A percentile compares a stretch with the other conserved stretches of the same genome.
Conservation (phyloP, 768 basidiomycete genomes). For the Leccinellum albellum region DNA sequence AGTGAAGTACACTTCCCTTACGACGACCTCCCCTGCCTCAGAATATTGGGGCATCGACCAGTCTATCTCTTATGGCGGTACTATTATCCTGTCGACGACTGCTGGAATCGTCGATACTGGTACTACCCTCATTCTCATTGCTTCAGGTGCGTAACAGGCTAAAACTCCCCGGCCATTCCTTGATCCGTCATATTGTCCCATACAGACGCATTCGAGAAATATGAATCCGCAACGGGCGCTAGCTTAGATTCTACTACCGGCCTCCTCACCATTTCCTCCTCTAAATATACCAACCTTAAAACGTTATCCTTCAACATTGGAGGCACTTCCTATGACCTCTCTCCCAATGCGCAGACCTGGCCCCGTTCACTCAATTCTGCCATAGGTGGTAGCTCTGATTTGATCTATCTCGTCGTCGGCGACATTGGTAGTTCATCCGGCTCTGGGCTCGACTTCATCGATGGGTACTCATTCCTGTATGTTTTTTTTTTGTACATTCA, state of each 20-base stretch:
- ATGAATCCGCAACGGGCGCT: constrained; percentile 27
- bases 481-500: not conserved
- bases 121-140: constrained; percentile 25
- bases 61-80: not conserved
- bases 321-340: constrained; percentile 15
- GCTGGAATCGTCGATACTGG: constrained; percentile 26
- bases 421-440: constrained; percentile 18
- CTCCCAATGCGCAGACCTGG: constrained; percentile 33
- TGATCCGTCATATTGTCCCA: constrained; percentile 10
- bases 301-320: constrained; percentile 28
- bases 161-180: not conserved
- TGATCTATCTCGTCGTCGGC: constrained; percentile 30
- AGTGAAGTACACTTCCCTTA: constrained; percentile 23
- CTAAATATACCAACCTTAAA: constrained; percentile 25
- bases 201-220: constrained; percentile 26
- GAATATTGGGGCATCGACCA: constrained; percentile 30
- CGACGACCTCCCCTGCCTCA: constrained; percentile 24
- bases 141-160: constrained; percentile 12
- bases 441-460: constrained; percentile 22
- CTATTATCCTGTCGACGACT: not conserved
- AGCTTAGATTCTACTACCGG: constrained; percentile 26
- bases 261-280: constrained; percentile 25
- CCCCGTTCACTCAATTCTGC: constrained; percentile 30
- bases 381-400: constrained; percentile 24
- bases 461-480: constrained; percentile 20